Evolutionary conservation across 75 land plant species (phyloP).

Genomic region (Cryptomeria japonica): DNA sequence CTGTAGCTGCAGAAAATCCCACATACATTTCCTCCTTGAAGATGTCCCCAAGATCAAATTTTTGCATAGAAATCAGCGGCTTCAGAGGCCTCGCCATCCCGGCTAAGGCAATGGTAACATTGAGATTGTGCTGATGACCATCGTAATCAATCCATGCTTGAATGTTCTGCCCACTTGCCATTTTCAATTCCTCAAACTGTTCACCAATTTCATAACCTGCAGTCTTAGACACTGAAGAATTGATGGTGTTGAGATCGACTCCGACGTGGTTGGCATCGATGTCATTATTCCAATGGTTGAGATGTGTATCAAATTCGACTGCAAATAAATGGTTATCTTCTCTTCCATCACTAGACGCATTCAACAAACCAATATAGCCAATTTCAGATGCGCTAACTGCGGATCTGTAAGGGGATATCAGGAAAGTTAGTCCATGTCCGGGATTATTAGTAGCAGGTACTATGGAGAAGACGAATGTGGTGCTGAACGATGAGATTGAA

Average conservation of each 20-base stretch:
- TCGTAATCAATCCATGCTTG: slow-evolving; percentile 27
- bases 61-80: slow-evolving; percentile 25
- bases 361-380: slow-evolving; percentile 39
- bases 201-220: not conserved
- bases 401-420: slow-evolving; percentile 18
- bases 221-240: not conserved
- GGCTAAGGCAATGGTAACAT: slow-evolving; percentile 3
- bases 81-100: slow-evolving; percentile 9
- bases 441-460: slow-evolving; percentile 21
- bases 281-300: slow-evolving; percentile 30
- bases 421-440: slow-evolving; percentile 45
- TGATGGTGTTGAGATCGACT: slow-evolving; percentile 31
- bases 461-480: slow-evolving; percentile 42
- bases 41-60: slow-evolving; percentile 12
- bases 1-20: slow-evolving; percentile 35
- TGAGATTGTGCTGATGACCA: not conserved
- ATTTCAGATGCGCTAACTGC: slow-evolving; percentile 20
- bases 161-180: slow-evolving; percentile 6
- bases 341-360: slow-evolving; percentile 19
- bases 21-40: slow-evolving; percentile 27
- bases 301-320: slow-evolving; percentile 56
- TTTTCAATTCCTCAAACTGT: not conserved
- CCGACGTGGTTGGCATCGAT: slow-evolving; percentile 51
- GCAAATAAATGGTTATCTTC: slow-evolving; percentile 44
- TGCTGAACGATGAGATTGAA: slow-evolving; percentile 31